Conservation (phyloP, 1,139 yeast species). For the Candida sp. region DNA sequence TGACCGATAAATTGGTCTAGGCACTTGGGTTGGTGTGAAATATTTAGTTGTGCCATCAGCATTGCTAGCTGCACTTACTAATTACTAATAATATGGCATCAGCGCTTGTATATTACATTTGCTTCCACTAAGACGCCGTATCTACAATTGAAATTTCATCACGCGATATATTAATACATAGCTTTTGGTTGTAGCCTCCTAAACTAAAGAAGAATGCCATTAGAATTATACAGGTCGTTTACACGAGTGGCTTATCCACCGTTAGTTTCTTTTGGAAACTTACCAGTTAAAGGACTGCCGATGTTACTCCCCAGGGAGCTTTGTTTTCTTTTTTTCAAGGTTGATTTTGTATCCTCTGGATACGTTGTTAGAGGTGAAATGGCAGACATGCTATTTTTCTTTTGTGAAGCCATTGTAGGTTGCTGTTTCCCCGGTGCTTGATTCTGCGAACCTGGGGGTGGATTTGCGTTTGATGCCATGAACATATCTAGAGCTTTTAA, state of each 20-base stretch:
- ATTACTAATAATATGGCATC: too few species aligned
- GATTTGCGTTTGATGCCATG: constrained; percentile 23
- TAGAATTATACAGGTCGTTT: background rate
- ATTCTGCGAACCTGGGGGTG: background rate
- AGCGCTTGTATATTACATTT: too few species aligned
- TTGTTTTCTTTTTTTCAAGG: constrained; percentile 4
- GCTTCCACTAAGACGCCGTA: too few species aligned
- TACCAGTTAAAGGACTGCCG: constrained; percentile 6
- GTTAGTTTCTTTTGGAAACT: constrained; percentile 1
- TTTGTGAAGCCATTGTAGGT: background rate
- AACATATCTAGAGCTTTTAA: constrained; percentile 56
- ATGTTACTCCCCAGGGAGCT: constrained; percentile 4
- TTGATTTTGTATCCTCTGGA: constrained; percentile 4
- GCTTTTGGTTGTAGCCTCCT: background rate
- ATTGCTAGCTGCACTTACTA: too few species aligned
- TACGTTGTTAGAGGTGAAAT: constrained; percentile 1
- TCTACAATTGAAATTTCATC: too few species aligned
- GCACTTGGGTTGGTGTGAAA: constrained; percentile 15
- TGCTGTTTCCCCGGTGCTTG: background rate
- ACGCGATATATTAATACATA: too few species aligned
- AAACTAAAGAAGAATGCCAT: background rate
- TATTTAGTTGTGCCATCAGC: too few species aligned
- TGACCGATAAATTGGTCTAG: constrained; percentile 36
- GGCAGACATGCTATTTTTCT: constrained; percentile 1
- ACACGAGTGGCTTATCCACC: background rate